phyloP scores from a whole-genome alignment of 352 stramenopile species.

The Phytophthora megakarya region DNA sequence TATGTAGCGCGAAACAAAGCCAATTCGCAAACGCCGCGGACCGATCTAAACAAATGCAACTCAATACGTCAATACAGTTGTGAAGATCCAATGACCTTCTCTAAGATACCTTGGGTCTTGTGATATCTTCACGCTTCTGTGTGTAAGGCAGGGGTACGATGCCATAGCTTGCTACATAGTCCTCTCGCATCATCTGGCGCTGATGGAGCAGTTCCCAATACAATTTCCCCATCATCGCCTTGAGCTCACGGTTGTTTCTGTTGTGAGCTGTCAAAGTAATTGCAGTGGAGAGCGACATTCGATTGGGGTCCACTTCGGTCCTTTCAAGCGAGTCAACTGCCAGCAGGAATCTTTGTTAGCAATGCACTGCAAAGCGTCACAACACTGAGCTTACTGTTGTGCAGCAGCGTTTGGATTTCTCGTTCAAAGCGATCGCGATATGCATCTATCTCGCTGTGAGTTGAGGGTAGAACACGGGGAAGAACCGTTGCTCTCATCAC shows the following conservation, averaged over 20 bases:
- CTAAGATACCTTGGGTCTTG: slow-evolving; percentile 25
- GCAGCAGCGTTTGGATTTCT: slow-evolving; percentile 46
- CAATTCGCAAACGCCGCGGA: slow-evolving; percentile 51
- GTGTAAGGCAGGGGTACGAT: slow-evolving; percentile 47
- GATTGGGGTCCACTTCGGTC: slow-evolving; percentile 57
- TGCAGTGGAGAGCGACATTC: slow-evolving; percentile 58
- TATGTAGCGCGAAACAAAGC: slow-evolving; percentile 72
- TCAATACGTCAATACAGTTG: slow-evolving; percentile 7
- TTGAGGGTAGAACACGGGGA: slow-evolving; percentile 61
- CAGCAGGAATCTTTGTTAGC: not conserved
- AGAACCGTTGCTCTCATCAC: slow-evolving; percentile 72
- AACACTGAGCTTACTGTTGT: slow-evolving; percentile 35
- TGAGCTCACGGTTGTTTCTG: slow-evolving; percentile 72
- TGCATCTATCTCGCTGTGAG: slow-evolving; percentile 53
- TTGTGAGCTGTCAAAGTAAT: slow-evolving; percentile 69
- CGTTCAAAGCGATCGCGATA: slow-evolving; percentile 48
- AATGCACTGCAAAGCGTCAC: not conserved
- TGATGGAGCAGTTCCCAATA: slow-evolving; percentile 57
- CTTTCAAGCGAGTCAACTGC: slow-evolving; percentile 38
- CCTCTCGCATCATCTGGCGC: slow-evolving; percentile 39
- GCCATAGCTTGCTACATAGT: slow-evolving; percentile 52
- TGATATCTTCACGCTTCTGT: slow-evolving; percentile 19
- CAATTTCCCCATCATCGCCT: slow-evolving; percentile 50
- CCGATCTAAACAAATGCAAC: slow-evolving; percentile 26
- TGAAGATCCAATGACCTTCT: not conserved